These are phyloP conservation scores for Beta vulgaris DNA, from an alignment of 148 eudicot species.

Conservation along the genomic window DNA sequence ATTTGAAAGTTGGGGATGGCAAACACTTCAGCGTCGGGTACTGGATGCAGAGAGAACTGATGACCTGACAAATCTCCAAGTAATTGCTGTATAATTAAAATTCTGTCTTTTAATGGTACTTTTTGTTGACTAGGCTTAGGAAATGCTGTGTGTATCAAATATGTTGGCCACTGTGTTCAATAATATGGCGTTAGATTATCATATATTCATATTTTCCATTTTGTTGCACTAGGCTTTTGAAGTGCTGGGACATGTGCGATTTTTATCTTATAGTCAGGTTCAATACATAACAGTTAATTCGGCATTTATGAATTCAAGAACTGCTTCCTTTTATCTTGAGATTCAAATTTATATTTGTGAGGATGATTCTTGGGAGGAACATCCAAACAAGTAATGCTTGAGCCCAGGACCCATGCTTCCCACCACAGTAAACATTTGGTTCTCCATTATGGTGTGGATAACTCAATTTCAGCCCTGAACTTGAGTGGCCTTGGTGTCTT, in stretches of 20 bases:
- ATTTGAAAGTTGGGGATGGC: constrained; percentile 97
- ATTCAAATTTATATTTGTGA: neutral
- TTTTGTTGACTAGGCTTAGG: neutral
- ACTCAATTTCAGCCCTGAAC: neutral
- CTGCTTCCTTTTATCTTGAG: neutral
- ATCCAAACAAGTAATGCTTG: neutral
- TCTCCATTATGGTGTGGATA: neutral
- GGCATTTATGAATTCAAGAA: neutral
- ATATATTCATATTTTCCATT: no score
- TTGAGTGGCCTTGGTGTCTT: neutral
- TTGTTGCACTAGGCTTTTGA: neutral
- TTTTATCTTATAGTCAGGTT: neutral
- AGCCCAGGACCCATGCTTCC: neutral
- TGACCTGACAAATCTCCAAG: constrained; percentile 75
- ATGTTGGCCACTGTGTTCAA: neutral
- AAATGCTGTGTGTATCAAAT: constrained; percentile 3
- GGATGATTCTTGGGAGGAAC: neutral
- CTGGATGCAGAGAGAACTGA: constrained; percentile 88
- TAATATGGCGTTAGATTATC: neutral
- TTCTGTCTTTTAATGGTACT: neutral
- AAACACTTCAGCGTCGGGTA: constrained; percentile 83
- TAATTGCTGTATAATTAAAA: constrained; percentile 19
- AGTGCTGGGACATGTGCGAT: neutral
- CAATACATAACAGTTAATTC: no score
- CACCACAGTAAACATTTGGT: neutral